These are phyloP conservation scores for Rhodamnia argentea DNA, from an alignment of 345 rosid species.

Conservation along the genomic window DNA sequence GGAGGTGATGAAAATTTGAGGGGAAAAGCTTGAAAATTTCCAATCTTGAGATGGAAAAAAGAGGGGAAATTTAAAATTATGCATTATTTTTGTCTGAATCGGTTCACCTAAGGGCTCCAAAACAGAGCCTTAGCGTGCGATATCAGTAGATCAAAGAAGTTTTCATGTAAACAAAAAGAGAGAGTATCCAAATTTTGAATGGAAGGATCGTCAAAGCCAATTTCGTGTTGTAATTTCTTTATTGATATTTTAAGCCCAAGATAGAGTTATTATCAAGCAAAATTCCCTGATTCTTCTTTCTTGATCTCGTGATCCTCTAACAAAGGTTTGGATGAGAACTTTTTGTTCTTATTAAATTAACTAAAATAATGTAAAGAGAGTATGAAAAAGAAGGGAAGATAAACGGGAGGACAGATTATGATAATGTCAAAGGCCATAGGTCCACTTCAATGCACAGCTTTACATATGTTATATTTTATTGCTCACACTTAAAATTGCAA, in stretches of 20 bases:
- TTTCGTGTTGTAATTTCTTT: not conserved
- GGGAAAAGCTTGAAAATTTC: not conserved
- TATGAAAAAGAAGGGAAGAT: not conserved
- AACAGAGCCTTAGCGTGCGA: no score
- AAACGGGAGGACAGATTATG: not conserved
- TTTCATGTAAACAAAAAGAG: not conserved
- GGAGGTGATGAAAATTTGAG: not conserved
- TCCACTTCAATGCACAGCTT: no score
- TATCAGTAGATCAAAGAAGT: not conserved
- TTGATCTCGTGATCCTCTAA: not conserved
- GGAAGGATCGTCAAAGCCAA: not conserved
- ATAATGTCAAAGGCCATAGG: not conserved
- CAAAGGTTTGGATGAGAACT: not conserved
- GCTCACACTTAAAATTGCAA: not conserved
- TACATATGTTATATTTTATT: no score
- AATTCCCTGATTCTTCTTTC: not conserved
- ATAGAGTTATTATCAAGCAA: not conserved
- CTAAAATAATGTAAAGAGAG: not conserved
- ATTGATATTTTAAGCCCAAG: not conserved
- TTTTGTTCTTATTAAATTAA: not conserved
- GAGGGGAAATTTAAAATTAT: not conserved
- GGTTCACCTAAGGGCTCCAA: not conserved
- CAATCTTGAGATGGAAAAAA: not conserved
- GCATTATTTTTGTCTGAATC: no score
- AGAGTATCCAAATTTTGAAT: not conserved